Percentiles rank a stretch among this genome's conserved stretches.
Evolutionary conservation across 1,284 basidiomycete genomes (phyloP).

Genomic region (Marasmius fiardii): DNA sequence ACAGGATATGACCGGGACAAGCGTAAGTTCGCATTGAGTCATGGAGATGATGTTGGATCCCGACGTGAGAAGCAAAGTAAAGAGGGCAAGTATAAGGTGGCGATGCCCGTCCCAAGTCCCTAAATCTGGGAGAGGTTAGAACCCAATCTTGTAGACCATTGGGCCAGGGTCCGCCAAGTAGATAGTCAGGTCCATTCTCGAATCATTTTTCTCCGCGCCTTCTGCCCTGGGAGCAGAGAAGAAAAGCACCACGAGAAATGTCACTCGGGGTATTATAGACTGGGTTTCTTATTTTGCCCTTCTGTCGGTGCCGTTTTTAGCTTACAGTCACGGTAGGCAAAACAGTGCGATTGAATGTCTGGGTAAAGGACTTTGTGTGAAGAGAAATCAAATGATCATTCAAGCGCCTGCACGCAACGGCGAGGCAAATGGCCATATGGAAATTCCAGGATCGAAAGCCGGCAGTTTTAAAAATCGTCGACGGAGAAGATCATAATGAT

Average conservation of each 20-base stretch:
- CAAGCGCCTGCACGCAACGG: conserved; percentile 9
- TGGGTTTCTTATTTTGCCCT: too few relatives aligned
- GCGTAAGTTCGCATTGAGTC: too few relatives aligned
- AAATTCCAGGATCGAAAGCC: conserved; percentile 3
- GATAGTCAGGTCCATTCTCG: background rate
- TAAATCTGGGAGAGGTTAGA: background rate
- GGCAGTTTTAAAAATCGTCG: conserved; percentile 11
- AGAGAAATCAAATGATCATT: conserved; percentile 1
- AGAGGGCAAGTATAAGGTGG: background rate
- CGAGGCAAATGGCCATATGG: conserved; percentile 12
- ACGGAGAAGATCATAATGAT: background rate
- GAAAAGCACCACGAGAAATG: background rate
- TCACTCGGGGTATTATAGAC: too few relatives aligned
- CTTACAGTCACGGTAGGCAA: background rate
- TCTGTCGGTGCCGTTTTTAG: background rate
- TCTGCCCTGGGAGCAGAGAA: background rate
- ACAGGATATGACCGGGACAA: too few relatives aligned
- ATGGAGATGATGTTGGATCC: background rate
- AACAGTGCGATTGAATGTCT: background rate
- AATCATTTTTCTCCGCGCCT: too few relatives aligned
- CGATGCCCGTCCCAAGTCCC: background rate
- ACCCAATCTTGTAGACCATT: background rate
- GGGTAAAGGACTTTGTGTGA: background rate
- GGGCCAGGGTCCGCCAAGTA: background rate
- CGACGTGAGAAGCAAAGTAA: background rate